Percentiles rank a stretch among this genome's conserved stretches.
phyloP scores from a whole-genome alignment of 169 alveolate genomes.

The Plasmodium sp. region DNA sequence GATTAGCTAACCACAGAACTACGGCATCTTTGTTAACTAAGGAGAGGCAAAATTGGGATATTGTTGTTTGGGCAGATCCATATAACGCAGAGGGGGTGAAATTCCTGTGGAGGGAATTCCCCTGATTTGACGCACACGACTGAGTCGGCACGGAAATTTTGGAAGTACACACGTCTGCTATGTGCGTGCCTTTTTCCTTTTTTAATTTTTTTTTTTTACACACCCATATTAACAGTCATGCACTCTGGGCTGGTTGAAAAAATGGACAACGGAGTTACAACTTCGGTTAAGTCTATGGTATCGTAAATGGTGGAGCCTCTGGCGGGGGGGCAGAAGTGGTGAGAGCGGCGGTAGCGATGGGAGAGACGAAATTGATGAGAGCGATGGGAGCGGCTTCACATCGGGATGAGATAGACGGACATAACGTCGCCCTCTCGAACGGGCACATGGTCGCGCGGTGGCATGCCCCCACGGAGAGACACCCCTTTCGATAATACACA shows the following conservation, averaged over 20 bases:
- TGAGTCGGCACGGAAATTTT: neutral
- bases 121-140: neutral
- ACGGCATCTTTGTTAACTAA: conserved; percentile 59
- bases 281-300: conserved; percentile 18
- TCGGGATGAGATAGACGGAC: neutral
- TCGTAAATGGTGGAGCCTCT: conserved; percentile 56
- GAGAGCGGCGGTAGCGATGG: neutral
- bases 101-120: neutral
- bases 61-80: neutral
- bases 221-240: conserved; percentile 44
- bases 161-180: neutral
- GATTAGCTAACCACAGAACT: conserved; percentile 26
- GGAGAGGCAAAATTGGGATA: neutral
- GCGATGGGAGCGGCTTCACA: neutral
- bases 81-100: neutral
- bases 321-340: neutral
- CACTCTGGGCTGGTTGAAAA: conserved; percentile 65
- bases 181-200: neutral
- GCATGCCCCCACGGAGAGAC: neutral
- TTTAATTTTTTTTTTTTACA: neutral
- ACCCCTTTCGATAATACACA: neutral
- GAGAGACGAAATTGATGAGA: neutral
- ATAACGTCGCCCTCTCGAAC: neutral
- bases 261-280: conserved; percentile 45
- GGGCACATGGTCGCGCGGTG: neutral